Conservation (phyloP, 2,329 filamentous ascomycete species). For the Teratosphaeria zuluensis region DNA sequence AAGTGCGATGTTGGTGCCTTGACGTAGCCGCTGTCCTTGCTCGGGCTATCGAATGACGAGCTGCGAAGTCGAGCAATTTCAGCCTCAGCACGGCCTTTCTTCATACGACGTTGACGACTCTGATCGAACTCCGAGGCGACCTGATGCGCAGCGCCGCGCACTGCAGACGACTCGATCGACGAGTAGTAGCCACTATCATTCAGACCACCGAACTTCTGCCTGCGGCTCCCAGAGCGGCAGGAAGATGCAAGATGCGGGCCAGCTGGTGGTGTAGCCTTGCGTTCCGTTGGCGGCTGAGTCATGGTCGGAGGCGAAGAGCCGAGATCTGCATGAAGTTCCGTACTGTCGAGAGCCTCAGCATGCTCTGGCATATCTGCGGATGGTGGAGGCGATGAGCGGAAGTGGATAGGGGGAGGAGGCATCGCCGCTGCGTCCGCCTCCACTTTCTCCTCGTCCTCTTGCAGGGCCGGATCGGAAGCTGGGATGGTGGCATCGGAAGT, state of each 20-base stretch:
- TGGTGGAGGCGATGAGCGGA: constrained; percentile 61
- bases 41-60: constrained; percentile 88
- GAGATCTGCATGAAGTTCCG: constrained; percentile 44
- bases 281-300: constrained; percentile 51
- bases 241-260: constrained; percentile 51
- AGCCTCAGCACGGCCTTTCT: constrained; percentile 85
- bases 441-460: constrained; percentile 40
- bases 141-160: constrained; percentile 52
- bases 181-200: constrained; percentile 97
- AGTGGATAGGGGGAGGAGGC: constrained; percentile 35
- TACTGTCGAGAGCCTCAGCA: not conserved
- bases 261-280: constrained; percentile 73
- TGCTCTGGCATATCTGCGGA: not conserved
- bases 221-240: constrained; percentile 56
- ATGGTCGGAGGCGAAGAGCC: constrained; percentile 93
- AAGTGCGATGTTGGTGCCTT: constrained; percentile 29
- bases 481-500: constrained; percentile 44
- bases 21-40: constrained; percentile 49
- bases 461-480: constrained; percentile 40
- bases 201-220: constrained; percentile 69
- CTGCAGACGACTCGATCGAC: constrained; percentile 81
- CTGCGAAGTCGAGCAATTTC: constrained; percentile 89
- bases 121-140: constrained; percentile 58
- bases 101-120: constrained; percentile 6
- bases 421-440: constrained; percentile 29